These are phyloP conservation scores for Yueomyces sp. DNA, from an alignment of 1,139 yeast species.

Conservation along the genomic window DNA sequence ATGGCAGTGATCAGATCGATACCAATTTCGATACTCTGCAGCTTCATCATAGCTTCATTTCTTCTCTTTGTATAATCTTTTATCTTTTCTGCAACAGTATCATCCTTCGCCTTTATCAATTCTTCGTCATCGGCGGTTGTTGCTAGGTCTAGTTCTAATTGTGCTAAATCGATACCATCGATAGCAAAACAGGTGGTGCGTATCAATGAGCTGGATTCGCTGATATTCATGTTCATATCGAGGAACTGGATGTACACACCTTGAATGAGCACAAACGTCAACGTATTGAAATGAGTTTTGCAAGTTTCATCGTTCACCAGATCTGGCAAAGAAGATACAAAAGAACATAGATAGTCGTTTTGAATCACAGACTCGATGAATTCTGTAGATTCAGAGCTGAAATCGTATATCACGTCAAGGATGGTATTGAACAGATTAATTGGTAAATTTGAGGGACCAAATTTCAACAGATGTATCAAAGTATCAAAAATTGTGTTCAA, in stretches of 20 bases:
- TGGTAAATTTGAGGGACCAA: conserved; percentile 22
- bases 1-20: conserved; percentile 67
- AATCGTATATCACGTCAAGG: conserved; percentile 53
- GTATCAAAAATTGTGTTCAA: conserved; percentile 29
- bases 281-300: conserved; percentile 22
- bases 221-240: conserved; percentile 26
- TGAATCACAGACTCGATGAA: conserved; percentile 33
- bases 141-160: conserved; percentile 13
- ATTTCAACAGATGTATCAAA: conserved; percentile 31
- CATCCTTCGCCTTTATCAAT: conserved; percentile 25
- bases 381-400: conserved; percentile 50
- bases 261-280: conserved; percentile 40
- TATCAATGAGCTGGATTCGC: conserved; percentile 21
- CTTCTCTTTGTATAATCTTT: conserved; percentile 31
- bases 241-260: conserved; percentile 51
- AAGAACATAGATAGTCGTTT: conserved; percentile 15
- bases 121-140: conserved; percentile 20
- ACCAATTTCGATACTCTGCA: conserved; percentile 55
- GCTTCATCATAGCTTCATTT: conserved; percentile 37
- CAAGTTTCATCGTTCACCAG: conserved; percentile 15
- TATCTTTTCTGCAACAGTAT: conserved; percentile 28
- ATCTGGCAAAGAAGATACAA: conserved; percentile 14
- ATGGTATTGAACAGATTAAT: conserved; percentile 39
- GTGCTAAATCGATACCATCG: conserved; percentile 31
- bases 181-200: conserved; percentile 23